A percentile compares a stretch with the other conserved stretches of the same genome.
Evolutionary conservation across 2,329 filamentous ascomycete species (phyloP).

Genomic region (Xylariaceae sp.): DNA sequence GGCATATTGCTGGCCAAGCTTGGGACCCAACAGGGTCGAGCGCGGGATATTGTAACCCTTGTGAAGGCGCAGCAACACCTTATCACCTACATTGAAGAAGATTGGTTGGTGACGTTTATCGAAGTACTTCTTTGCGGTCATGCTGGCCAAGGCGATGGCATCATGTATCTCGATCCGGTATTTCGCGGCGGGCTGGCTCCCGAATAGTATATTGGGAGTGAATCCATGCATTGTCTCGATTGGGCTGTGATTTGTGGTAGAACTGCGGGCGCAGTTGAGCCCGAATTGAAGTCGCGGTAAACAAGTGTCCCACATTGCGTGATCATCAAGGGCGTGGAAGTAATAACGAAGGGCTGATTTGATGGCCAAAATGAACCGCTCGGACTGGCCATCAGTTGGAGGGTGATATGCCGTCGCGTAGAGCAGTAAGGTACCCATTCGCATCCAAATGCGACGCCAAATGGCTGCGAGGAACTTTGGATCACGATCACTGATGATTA

Average conservation of each 20-base stretch:
- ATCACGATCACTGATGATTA: background rate
- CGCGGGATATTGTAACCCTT: slow-evolving; percentile 4
- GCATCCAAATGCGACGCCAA: background rate
- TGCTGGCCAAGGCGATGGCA: background rate
- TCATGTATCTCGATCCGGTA: background rate
- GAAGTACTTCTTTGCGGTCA: background rate
- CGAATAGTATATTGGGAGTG: background rate
- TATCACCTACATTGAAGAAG: slow-evolving; percentile 2
- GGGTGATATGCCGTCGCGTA: background rate
- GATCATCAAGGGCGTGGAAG: background rate
- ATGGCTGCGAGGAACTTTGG: background rate
- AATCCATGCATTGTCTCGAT: background rate
- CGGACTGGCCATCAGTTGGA: background rate
- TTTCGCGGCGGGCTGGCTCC: background rate
- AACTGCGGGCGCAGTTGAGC: too few species aligned
- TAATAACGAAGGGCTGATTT: background rate
- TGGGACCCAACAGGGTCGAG: background rate
- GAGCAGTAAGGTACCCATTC: background rate
- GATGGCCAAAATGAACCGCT: background rate
- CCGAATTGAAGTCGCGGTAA: too few species aligned
- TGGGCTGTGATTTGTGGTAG: background rate
- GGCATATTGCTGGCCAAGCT: slow-evolving; percentile 2
- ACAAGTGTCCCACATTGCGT: background rate
- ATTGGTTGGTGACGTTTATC: background rate
- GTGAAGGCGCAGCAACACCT: background rate